Percentiles rank a stretch among this genome's conserved stretches.
Evolutionary conservation across 2,329 filamentous ascomycete species (phyloP).

Genomic region (Neonectria hederae): DNA sequence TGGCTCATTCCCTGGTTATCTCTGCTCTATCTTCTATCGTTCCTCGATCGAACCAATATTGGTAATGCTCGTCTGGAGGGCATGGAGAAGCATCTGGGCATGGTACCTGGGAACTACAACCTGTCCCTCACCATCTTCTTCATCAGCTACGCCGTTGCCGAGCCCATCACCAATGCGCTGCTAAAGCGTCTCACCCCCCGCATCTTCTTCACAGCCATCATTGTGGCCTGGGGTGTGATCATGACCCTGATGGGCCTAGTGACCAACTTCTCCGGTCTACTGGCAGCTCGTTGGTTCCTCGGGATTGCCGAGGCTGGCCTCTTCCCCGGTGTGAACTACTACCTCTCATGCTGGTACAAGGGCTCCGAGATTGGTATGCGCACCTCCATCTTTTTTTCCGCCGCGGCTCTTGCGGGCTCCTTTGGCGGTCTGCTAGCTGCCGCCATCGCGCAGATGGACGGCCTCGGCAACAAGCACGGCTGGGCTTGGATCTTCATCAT

Average conservation of each 20-base stretch:
- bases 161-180: conserved; percentile 71
- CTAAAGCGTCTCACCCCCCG: conserved; percentile 72
- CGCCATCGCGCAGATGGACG: conserved; percentile 73
- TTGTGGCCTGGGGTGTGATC: conserved; percentile 62
- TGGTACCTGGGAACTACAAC: conserved; percentile 64
- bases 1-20: conserved; percentile 67
- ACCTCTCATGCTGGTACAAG: conserved; percentile 83
- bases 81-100: conserved; percentile 32
- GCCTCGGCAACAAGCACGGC: conserved; percentile 60
- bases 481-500: conserved; percentile 73
- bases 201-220: conserved; percentile 71
- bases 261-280: conserved; percentile 53
- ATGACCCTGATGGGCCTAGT: conserved; percentile 62
- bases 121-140: conserved; percentile 71
- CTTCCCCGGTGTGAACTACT: conserved; percentile 72
- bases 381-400: conserved; percentile 79
- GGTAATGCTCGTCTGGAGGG: conserved; percentile 59
- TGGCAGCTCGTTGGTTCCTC: conserved; percentile 64
- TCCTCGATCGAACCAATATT: conserved; percentile 51
- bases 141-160: conserved; percentile 73
- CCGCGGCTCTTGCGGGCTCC: conserved; percentile 78
- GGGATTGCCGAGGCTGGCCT: conserved; percentile 74
- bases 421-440: conserved; percentile 77
- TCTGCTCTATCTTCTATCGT: conserved; percentile 64
- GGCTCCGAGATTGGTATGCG: conserved; percentile 78